phyloP scores from a whole-genome alignment of 2,329 filamentous ascomycete genomes.

The Scolecobasidium constrictum region DNA sequence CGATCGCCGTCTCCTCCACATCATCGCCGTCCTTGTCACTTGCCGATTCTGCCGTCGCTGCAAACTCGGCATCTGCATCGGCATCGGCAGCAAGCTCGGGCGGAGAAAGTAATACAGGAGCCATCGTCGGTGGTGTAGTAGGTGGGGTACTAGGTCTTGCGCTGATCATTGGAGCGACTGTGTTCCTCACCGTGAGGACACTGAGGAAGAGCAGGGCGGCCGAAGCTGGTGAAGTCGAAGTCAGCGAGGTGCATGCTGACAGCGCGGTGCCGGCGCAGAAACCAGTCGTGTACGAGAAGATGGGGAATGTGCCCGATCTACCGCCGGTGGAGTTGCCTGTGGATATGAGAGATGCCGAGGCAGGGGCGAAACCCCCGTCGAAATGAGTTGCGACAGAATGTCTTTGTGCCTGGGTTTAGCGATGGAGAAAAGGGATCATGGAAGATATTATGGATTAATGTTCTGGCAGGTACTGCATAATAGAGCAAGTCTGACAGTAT shows the following conservation, averaged over 20 bases:
- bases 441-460: too few species aligned
- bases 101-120: background rate
- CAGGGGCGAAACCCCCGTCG: background rate
- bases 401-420: too few species aligned
- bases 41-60: too few species aligned
- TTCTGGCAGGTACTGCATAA: too few species aligned
- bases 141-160: conserved; percentile 1
- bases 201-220: background rate
- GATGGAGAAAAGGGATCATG: too few species aligned
- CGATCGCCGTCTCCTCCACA: too few species aligned
- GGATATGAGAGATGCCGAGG: background rate
- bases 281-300: background rate
- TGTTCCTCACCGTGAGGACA: background rate
- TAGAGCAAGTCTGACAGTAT: too few species aligned
- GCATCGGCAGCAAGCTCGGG: background rate
- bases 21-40: too few species aligned
- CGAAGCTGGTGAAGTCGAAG: background rate
- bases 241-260: background rate
- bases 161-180: background rate
- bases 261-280: background rate
- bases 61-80: background rate
- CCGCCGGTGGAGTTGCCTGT: background rate
- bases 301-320: background rate
- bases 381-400: background rate
- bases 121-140: conserved; percentile 2